Evolutionary conservation across 2,329 filamentous ascomycete species (phyloP).

Genomic region (Ceratocystis alfenasii): DNA sequence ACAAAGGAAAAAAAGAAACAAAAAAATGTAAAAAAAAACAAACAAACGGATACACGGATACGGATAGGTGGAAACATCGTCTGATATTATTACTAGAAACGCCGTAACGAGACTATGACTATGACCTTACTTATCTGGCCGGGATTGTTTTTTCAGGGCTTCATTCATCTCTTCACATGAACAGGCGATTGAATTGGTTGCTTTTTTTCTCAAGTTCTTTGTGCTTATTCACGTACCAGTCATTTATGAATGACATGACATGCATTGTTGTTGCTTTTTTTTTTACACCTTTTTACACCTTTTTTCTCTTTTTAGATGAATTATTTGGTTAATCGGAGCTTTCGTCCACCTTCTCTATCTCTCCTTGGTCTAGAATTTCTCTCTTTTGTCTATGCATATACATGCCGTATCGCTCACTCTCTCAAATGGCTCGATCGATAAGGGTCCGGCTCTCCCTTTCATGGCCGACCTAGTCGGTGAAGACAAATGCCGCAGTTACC

Average conservation of each 20-base stretch:
- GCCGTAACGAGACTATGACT: constrained; percentile 10
- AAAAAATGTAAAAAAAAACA: neutral
- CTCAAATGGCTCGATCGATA: too few species aligned
- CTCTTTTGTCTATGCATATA: neutral
- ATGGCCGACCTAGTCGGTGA: constrained; percentile 1
- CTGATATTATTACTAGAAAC: constrained; percentile 4
- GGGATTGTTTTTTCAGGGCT: neutral
- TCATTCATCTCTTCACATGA: neutral
- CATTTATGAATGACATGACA: neutral
- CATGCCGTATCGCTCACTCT: too few species aligned
- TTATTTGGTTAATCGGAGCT: neutral
- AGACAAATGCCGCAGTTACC: constrained; percentile 7
- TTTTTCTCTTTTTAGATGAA: neutral
- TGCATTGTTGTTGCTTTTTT: neutral
- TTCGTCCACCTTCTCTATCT: neutral
- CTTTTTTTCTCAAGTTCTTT: neutral
- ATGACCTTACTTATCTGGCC: neutral
- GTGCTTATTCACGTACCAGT: neutral
- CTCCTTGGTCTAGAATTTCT: neutral
- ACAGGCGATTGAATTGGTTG: neutral
- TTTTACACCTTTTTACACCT: neutral
- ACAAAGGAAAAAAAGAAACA: neutral
- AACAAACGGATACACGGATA: neutral
- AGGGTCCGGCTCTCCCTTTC: neutral
- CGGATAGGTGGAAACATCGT: neutral